Evolutionary conservation across 768 basidiomycete species (phyloP), one percentile per base, ranked within the genome.

Genomic region (Agaricus blazei): DNA sequence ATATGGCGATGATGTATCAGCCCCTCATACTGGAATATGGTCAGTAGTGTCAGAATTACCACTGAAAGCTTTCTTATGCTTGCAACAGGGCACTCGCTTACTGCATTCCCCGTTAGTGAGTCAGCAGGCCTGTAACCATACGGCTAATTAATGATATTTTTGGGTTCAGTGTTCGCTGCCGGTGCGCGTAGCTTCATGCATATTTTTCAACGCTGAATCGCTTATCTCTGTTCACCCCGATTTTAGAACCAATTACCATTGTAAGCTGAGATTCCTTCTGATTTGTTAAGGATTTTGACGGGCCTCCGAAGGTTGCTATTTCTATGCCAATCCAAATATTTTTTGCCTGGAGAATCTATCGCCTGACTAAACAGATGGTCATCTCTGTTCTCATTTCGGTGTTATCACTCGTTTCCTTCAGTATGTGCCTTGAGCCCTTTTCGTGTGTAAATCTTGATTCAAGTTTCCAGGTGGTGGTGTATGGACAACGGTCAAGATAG

Each of bases 241-340:
- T 48, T 14, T 36, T 57, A 68, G 69, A 73, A 53, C 71, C 72
- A 0, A 51, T 71, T 11, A 52, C 71, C 34, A 71, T 69, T 36
- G 72, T 72, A 47, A 54, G 65, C 19, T 23, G 19, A 5, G 29
- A 4, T 14, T n/a, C 27, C 24, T 7, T 12, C 3, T 40, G 4
- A 37, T 15, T 14, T 7, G 26, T 12, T 14, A 15, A 31, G 26
- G 8, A 19, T 11, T 7, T 24, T 49, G 15, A 11, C 26, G 4
- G 34, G 34, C 24, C 4, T 24, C 50, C 19, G 19, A 19, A 74
- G 74, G 74, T 75, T 3, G 66, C 70, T 1, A 67, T 77, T 6
- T 79, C 76, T 3, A 77, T 75, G 6, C 75, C 76, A 0, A 77
- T 79, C 23, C 77, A 79, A 60, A 58, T 79, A 9, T 77, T 76